phyloP scores from a whole-genome alignment of 2,329 filamentous ascomycete genomes.

The Aspergillus neotritici region DNA sequence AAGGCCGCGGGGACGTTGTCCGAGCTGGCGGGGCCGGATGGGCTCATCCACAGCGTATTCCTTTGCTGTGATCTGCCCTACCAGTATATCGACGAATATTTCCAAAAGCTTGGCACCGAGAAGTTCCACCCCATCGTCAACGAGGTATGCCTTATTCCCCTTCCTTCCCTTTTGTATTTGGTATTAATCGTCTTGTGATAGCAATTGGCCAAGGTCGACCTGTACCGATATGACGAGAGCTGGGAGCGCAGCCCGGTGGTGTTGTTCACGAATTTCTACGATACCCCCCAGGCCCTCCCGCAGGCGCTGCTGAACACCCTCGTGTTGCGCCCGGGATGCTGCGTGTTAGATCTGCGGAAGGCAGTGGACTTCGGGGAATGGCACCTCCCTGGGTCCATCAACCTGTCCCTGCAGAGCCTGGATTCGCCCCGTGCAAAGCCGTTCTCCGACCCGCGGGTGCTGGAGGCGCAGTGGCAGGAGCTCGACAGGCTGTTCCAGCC shows the following conservation, averaged over 20 bases:
- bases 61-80: slow-evolving; percentile 60
- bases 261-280: slow-evolving; percentile 37
- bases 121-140: slow-evolving; percentile 49
- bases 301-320: slow-evolving; percentile 20
- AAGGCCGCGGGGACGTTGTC: slow-evolving; percentile 43
- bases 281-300: slow-evolving; percentile 16
- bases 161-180: not conserved
- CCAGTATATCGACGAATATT: slow-evolving; percentile 58
- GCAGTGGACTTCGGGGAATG: slow-evolving; percentile 39
- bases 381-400: slow-evolving; percentile 43
- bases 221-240: slow-evolving; percentile 51
- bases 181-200: slow-evolving; percentile 19
- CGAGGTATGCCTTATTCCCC: slow-evolving; percentile 27
- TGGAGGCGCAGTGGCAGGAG: slow-evolving; percentile 46
- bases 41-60: slow-evolving; percentile 52
- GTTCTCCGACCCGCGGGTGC: slow-evolving; percentile 42
- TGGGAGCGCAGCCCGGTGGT: slow-evolving; percentile 47
- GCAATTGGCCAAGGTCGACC: slow-evolving; percentile 47
- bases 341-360: slow-evolving; percentile 45
- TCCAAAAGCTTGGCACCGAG: slow-evolving; percentile 47
- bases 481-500: slow-evolving; percentile 42
- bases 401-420: slow-evolving; percentile 39
- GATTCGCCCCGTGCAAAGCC: slow-evolving; percentile 36
- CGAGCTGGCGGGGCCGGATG: slow-evolving; percentile 42
- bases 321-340: slow-evolving; percentile 24